phyloP scores from a whole-genome alignment of 805 yeast species.

The Blastobotrys robertii region DNA sequence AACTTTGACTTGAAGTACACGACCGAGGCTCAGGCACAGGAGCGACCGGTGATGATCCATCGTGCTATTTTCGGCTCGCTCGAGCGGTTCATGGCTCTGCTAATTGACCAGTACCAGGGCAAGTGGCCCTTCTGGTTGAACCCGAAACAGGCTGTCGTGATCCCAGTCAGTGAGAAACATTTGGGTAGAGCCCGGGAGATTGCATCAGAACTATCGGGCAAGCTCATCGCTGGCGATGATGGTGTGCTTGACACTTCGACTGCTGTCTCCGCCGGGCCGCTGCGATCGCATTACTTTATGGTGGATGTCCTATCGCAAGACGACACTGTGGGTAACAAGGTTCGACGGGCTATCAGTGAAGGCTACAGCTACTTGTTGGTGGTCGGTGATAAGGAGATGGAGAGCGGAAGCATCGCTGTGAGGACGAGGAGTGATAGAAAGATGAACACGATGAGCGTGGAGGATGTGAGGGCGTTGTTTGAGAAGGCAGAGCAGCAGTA shows the following conservation, averaged over 20 bases:
- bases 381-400: slow-evolving; percentile 79
- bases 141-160: slow-evolving; percentile 78
- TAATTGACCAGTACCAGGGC: slow-evolving; percentile 84
- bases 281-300: slow-evolving; percentile 51
- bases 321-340: slow-evolving; percentile 72
- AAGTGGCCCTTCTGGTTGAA: slow-evolving; percentile 98
- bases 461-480: slow-evolving; percentile 46
- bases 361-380: slow-evolving; percentile 76
- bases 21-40: slow-evolving; percentile 27
- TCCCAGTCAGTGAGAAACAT: slow-evolving; percentile 68
- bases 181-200: slow-evolving; percentile 43
- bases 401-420: slow-evolving; percentile 48
- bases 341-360: slow-evolving; percentile 64
- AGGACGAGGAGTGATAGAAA: slow-evolving; percentile 46
- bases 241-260: slow-evolving; percentile 20
- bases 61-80: slow-evolving; percentile 93
- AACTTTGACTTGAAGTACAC: slow-evolving; percentile 64
- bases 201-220: slow-evolving; percentile 32
- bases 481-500: slow-evolving; percentile 41
- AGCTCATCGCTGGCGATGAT: not conserved
- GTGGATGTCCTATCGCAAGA: slow-evolving; percentile 68
- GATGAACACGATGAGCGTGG: slow-evolving; percentile 33
- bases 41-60: slow-evolving; percentile 88
- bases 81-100: slow-evolving; percentile 83
- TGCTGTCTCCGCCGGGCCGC: slow-evolving; percentile 37